Evolutionary conservation across 768 basidiomycete species (phyloP), one percentile per base, ranked within the genome.

Genomic region (Imleria badia): DNA sequence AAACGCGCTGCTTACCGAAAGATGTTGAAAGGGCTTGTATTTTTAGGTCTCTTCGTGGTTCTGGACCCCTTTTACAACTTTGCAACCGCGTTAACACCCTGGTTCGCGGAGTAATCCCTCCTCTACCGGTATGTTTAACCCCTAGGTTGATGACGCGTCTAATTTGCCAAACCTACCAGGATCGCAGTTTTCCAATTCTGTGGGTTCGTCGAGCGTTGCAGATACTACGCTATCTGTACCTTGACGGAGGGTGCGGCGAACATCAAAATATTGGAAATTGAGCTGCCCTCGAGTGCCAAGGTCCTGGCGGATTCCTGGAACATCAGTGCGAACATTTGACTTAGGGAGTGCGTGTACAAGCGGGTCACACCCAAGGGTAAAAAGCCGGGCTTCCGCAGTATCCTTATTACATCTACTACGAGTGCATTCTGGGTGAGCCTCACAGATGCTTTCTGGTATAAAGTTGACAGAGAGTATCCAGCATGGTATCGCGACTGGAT

Each of bases 191-290:
- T 87, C 67, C 91, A 96, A 66, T 48, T 86, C 33, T 85, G 80
- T 48, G 95, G 91, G 8, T 80, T 92, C 51, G 72, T 92, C 34
- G 94, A 95, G 65, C 83, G 97, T 12, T 79, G 80, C 43, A 98
- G 97, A 72, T 99, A 96, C 71, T 98, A 98, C 62, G 91, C 89
- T 17, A 80, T 95, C 51, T 99, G 97, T 97, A 91, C 84, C 30
- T 73, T 99, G 51, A 89, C 94, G 1, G 95, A 91, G 47, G 87
- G 94, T 10, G 93, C 93, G 1, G 84, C 91, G 30, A 99, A 99
- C 67, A 86, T 98, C 55, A 81, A 89, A 50, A 81, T 94, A 35
- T 69, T 75, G 58, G 75, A 80, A 9, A 92, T 98, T 63, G 97
- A 99, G 71, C 75, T 92, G 31, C 82, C 94, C 1, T 77, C 88